A percentile compares a stretch with the other conserved stretches of the same genome.
phyloP scores from a whole-genome alignment of 768 basidiomycete species.

The Galerina marginata region DNA sequence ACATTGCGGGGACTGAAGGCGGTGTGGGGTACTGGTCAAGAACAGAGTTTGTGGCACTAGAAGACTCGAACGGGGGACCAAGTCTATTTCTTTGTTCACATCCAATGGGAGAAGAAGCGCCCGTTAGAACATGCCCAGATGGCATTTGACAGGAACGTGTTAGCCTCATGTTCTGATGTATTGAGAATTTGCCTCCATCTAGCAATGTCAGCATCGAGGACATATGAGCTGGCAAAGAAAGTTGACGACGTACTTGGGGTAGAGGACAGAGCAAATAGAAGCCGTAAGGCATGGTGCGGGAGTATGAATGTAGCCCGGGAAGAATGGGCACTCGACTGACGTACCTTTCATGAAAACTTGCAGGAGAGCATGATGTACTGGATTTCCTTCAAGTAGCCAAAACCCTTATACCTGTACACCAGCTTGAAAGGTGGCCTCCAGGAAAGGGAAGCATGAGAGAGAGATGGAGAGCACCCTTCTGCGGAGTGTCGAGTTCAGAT shows the following conservation, averaged over 20 bases:
- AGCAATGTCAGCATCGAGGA: conserved; percentile 1
- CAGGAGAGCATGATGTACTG: conserved; percentile 3
- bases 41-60: no score
- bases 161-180: conserved; percentile 8
- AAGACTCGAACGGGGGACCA: not conserved
- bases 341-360: conserved; percentile 3
- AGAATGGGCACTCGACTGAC: not conserved
- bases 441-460: not conserved
- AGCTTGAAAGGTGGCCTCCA: not conserved
- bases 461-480: not conserved
- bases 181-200: not conserved
- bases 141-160: conserved; percentile 21
- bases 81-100: not conserved
- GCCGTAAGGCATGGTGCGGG: not conserved
- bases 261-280: not conserved
- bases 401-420: not conserved
- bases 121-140: conserved; percentile 15
- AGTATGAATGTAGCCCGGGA: no score
- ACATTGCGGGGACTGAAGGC: no score
- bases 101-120: conserved; percentile 22
- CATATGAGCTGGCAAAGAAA: not conserved
- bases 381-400: not conserved
- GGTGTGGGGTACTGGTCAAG: no score
- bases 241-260: no score
- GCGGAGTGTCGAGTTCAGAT: not conserved